A percentile compares a stretch with the other conserved stretches of the same genome.
phyloP scores from a whole-genome alignment of 805 yeast genomes.

The Candida incommunis region DNA sequence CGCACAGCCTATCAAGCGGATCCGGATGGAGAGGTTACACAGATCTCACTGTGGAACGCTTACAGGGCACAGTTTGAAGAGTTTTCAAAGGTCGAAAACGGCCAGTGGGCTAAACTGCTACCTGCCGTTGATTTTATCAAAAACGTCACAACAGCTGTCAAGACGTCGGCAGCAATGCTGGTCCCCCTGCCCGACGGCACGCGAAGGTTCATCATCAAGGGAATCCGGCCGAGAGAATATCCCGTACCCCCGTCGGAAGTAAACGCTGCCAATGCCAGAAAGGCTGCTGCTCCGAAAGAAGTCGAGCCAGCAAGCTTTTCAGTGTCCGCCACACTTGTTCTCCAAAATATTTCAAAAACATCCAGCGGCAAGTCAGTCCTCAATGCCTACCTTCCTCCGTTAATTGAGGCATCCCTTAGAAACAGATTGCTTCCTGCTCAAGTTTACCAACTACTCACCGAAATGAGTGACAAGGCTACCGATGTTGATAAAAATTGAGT shows the following conservation, averaged over 20 bases:
- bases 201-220: slow-evolving; percentile 81
- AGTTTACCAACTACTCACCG: neutral
- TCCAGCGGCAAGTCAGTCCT: slow-evolving; percentile 13
- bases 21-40: slow-evolving; percentile 75
- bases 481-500: neutral
- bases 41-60: slow-evolving; percentile 89
- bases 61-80: slow-evolving; percentile 78
- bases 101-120: slow-evolving; percentile 39
- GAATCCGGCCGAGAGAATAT: slow-evolving; percentile 69
- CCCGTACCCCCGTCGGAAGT: slow-evolving; percentile 18
- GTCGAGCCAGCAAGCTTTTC: slow-evolving; percentile 18
- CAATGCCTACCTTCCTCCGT: slow-evolving; percentile 4
- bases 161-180: slow-evolving; percentile 86
- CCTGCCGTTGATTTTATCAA: slow-evolving; percentile 97
- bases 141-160: slow-evolving; percentile 81
- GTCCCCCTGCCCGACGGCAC: slow-evolving; percentile 49
- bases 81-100: slow-evolving; percentile 20
- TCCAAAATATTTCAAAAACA: slow-evolving; percentile 23
- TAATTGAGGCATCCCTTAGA: neutral
- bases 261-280: slow-evolving; percentile 3
- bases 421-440: neutral
- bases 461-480: neutral
- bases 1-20: slow-evolving; percentile 78
- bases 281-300: slow-evolving; percentile 5
- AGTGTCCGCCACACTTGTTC: slow-evolving; percentile 21